phyloP scores from a whole-genome alignment of 768 basidiomycete genomes.

The Candolleomyces eurysporus region DNA sequence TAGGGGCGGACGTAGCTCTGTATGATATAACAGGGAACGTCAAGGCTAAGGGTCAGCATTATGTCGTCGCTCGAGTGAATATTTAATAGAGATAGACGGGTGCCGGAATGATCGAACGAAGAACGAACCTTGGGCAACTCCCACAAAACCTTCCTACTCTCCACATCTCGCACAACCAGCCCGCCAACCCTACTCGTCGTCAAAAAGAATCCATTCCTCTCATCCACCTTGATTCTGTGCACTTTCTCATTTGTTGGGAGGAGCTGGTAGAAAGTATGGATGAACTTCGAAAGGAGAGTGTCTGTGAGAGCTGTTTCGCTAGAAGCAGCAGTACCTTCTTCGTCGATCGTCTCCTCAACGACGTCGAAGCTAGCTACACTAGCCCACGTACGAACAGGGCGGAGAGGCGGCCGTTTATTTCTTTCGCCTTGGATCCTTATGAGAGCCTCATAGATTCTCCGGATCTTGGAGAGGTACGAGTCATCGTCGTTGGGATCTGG shows the following conservation, averaged over 20 bases:
- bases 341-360: no score
- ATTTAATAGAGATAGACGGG: background rate
- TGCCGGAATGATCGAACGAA: background rate
- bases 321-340: no score
- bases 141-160: slow-evolving; percentile 56
- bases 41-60: no score
- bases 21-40: background rate
- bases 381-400: no score
- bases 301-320: background rate
- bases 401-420: no score
- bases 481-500: background rate
- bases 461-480: background rate
- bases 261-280: background rate
- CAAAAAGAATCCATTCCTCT: slow-evolving; percentile 55
- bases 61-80: no score
- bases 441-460: background rate
- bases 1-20: slow-evolving; percentile 44
- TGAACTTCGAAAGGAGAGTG: background rate
- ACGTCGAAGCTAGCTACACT: no score
- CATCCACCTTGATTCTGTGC: slow-evolving; percentile 79
- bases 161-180: slow-evolving; percentile 55
- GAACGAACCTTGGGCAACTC: slow-evolving; percentile 48
- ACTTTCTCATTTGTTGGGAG: slow-evolving; percentile 27
- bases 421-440: no score
- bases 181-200: slow-evolving; percentile 53